Percentiles rank a stretch among this genome's conserved stretches.
Conservation (phyloP, 2,329 filamentous ascomycete genomes). For the Colletotrichum tabaci region DNA sequence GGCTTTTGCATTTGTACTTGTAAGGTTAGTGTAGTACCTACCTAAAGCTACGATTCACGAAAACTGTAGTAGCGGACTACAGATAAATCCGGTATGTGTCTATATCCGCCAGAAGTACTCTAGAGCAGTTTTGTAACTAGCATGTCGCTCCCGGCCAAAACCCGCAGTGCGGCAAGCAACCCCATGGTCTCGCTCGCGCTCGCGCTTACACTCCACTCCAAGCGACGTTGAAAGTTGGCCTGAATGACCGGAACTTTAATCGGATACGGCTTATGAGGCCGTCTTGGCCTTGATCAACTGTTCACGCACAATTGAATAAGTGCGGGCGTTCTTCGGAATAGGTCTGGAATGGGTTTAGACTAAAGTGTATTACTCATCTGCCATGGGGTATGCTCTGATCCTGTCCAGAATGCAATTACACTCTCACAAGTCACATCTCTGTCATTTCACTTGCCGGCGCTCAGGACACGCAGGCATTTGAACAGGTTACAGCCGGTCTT, state of each 20-base stretch:
- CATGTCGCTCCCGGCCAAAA: conserved; percentile 7
- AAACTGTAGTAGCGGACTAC: background rate
- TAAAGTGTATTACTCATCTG: background rate
- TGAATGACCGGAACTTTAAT: conserved; percentile 22
- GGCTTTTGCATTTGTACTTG: background rate
- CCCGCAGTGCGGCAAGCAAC: conserved; percentile 20
- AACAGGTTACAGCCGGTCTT: background rate
- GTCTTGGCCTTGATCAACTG: conserved; percentile 26
- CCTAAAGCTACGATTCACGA: no score
- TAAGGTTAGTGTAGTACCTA: no score
- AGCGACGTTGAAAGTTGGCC: conserved; percentile 4
- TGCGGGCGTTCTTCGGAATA: conserved; percentile 13
- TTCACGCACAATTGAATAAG: conserved; percentile 7
- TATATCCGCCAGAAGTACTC: conserved; percentile 24
- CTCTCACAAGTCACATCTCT: background rate
- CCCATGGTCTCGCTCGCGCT: conserved; percentile 21
- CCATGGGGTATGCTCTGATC: no score
- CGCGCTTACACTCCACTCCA: background rate
- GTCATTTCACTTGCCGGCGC: conserved; percentile 2
- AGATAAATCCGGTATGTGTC: conserved; percentile 2
- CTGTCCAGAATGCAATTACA: conserved; percentile 8
- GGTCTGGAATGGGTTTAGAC: conserved; percentile 1
- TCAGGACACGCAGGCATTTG: conserved; percentile 7
- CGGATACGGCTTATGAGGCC: background rate
- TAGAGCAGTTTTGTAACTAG: background rate